These are phyloP conservation scores for Trifolium dubium DNA, from an alignment of 306 rosid species.

Conservation along the genomic window DNA sequence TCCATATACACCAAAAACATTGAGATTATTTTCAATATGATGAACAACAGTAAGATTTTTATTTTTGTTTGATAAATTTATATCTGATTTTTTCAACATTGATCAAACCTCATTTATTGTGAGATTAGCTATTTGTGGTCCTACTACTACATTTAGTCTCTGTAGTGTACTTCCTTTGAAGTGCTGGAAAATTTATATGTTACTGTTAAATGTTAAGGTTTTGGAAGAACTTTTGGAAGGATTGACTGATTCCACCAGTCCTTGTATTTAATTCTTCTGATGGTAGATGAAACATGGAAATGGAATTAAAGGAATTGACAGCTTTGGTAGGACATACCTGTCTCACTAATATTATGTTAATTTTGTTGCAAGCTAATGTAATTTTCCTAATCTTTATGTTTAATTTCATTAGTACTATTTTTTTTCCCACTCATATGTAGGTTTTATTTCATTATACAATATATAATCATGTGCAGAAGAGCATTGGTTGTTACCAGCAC, in stretches of 20 bases:
- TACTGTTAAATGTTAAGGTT: slow-evolving; percentile 9
- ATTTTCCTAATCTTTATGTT: neutral
- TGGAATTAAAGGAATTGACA: neutral
- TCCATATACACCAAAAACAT: no score
- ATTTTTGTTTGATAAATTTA: no score
- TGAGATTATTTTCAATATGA: no score
- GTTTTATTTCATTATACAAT: neutral
- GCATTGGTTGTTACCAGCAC: neutral
- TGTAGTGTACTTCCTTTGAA: slow-evolving; percentile 25
- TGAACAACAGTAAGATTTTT: no score
- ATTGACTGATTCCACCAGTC: slow-evolving; percentile 22
- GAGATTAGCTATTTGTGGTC: neutral
- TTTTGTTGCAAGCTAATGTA: neutral
- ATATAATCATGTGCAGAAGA: neutral
- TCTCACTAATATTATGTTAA: neutral
- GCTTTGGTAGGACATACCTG: slow-evolving; percentile 15
- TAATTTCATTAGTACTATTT: neutral
- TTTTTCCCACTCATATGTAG: neutral
- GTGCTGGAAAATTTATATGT: slow-evolving; percentile 26
- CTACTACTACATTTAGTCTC: slow-evolving; percentile 36
- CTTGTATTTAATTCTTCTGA: slow-evolving; percentile 19
- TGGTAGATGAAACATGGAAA: slow-evolving; percentile 4
- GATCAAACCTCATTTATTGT: neutral
- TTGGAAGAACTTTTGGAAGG: slow-evolving; percentile 23
- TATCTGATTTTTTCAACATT: neutral